A percentile compares a stretch with the other conserved stretches of the same genome.
phyloP scores from a whole-genome alignment of 192 early-diverging fungal species.

The Rhizophagus clarus region DNA sequence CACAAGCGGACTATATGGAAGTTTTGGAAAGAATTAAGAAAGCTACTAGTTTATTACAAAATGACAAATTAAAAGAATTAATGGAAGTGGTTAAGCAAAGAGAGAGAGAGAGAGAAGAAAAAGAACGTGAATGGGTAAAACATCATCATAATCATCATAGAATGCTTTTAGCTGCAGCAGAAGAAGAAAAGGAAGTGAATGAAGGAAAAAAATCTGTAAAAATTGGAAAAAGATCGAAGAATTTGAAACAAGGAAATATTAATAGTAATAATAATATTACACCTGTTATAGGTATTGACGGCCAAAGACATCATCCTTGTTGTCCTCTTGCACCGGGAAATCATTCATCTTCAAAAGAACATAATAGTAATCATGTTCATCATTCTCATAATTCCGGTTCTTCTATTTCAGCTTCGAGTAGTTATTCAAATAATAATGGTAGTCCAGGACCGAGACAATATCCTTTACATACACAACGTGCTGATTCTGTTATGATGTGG shows the following conservation, averaged over 20 bases:
- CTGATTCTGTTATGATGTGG: conserved; percentile 17
- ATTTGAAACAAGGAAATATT: not conserved
- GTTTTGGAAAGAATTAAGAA: conserved; percentile 29
- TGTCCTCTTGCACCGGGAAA: conserved; percentile 30
- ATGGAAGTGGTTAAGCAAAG: conserved; percentile 21
- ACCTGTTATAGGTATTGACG: conserved; percentile 28
- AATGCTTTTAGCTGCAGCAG: conserved; percentile 20
- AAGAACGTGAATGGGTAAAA: conserved; percentile 31
- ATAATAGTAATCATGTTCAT: not conserved
- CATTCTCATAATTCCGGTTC: not conserved
- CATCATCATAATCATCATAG: conserved; percentile 28
- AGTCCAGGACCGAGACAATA: conserved; percentile 9
- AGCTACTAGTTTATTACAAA: conserved; percentile 19
- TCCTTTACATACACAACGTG: conserved; percentile 23
- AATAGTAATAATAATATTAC: not conserved
- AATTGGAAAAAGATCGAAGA: conserved; percentile 24
- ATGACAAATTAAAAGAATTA: conserved; percentile 31
- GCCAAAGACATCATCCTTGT: conserved; percentile 29
- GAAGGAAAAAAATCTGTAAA: conserved; percentile 5
- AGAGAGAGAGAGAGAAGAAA: conserved; percentile 30
- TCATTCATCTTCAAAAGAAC: conserved; percentile 4
- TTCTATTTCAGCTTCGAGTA: not conserved
- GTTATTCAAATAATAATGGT: not conserved
- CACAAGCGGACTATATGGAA: conserved; percentile 33
- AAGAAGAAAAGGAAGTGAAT: conserved; percentile 12